Base-by-base conservation (phyloP, 768 basidiomycete genomes). In the Rhizopogon vulgaris region DNA sequence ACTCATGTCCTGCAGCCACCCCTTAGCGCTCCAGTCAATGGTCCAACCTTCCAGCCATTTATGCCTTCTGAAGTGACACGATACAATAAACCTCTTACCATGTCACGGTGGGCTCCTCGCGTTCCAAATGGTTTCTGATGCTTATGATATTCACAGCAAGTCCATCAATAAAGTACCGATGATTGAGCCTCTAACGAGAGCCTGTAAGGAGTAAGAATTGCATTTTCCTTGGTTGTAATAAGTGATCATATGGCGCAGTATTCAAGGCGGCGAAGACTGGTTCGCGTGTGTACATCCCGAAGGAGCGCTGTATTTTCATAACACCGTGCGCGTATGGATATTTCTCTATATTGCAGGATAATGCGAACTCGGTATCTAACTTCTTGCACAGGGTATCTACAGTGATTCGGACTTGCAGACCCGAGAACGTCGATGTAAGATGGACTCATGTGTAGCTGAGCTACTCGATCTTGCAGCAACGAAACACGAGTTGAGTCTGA, bases 241-340 rank as follows among this genome's bases (percentile, higher is more conserved):
- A 22, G 18, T 6, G 11, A 32, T 34, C 32, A 34, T 32, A 17
- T 3, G 12, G 8, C 14, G 9, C 32, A 46, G 45, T 24, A 4
- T 9, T 22, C 11, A 6, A 32, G 30, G 9, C 2, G 1, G 30
- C 6, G 45, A 27, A 34, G 15, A 22, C 14, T 83, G 81, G 81
- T 59, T 43, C 6, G 55, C 70, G 2, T 63, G 66, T 32, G 59
- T 67, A 5, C 81, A 83, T 58, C 79, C 81, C 0, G 81, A 84
- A 64, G 82, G 82, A 4, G 72, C 71, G 10, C 67, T 74, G 12
- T 84, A 83, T 59, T 83, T 78, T 52, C 72, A 69, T 56, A 66
- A 80, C 41, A 17, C 53, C 37, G 56, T 60, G 8, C 71, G 72
- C 63, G 80, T 78, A 45, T 0, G 67, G 28, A 49, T 28, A 11